phyloP scores from a whole-genome alignment of 2,329 filamentous ascomycete species.

The Verticillium nonalfalfae region DNA sequence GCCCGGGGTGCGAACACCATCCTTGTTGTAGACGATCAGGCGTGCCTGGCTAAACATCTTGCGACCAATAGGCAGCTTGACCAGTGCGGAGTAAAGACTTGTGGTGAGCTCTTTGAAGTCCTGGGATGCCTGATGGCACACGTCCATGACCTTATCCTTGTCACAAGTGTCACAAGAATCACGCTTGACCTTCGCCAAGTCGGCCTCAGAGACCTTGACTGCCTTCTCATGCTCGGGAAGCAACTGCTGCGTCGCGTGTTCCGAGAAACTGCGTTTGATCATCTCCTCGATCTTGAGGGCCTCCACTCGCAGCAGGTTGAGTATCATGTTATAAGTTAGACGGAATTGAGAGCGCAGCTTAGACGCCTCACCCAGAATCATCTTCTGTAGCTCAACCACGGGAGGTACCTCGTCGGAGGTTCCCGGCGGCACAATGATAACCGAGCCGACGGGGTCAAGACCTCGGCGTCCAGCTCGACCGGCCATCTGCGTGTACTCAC shows the following conservation, averaged over 20 bases:
- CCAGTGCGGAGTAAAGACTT: constrained; percentile 69
- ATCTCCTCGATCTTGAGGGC: constrained; percentile 98
- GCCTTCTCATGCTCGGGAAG: constrained; percentile 94
- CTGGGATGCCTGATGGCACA: constrained; percentile 76
- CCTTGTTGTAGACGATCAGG: constrained; percentile 77
- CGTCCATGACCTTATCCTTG: constrained; percentile 67
- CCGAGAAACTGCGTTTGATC: constrained; percentile 99
- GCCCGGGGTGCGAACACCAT: constrained; percentile 76
- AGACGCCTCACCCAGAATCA: constrained; percentile 94
- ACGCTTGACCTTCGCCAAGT: constrained; percentile 82
- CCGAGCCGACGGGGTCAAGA: constrained; percentile 84
- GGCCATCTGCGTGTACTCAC: constrained; percentile 98
- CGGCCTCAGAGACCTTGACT: constrained; percentile 85
- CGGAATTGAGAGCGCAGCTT: constrained; percentile 95
- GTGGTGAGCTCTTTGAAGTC: constrained; percentile 73
- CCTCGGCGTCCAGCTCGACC: constrained; percentile 90
- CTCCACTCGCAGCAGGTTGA: constrained; percentile 91
- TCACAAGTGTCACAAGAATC: constrained; percentile 81
- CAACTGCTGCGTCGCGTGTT: constrained; percentile 92
- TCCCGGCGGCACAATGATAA: constrained; percentile 84
- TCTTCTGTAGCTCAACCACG: constrained; percentile 73
- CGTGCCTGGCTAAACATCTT: constrained; percentile 71
- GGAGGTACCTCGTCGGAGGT: constrained; percentile 81
- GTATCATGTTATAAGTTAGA: constrained; percentile 98
- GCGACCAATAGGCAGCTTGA: constrained; percentile 76